Base-by-base conservation (phyloP, 2,329 filamentous ascomycete genomes). In the Pseudogymnoascus pannorum region DNA sequence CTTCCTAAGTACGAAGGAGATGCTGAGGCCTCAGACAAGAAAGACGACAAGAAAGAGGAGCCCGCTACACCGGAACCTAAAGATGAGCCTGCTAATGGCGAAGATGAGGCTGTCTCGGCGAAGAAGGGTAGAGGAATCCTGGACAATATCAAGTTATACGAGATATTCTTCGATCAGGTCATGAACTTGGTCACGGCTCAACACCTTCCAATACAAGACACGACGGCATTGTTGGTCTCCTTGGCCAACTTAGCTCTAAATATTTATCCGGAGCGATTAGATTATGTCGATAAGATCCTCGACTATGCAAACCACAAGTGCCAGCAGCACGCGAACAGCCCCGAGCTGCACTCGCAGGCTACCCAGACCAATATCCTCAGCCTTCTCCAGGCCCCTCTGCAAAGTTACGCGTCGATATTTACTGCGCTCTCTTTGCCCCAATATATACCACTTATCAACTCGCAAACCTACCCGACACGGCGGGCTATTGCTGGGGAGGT, bases 81-180 rank as follows among this genome's bases (percentile, higher is more conserved):
- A 29, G 29, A 61, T 2, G 64, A 67, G 61, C 65, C 67, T 12
- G 64, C 61, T 1, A 68, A 85, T 58, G 78, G 76, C 24, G 72
- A 77, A 4, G 74, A 75, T 14, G 75, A 75, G 3, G 70, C 69
- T 12, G 35, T 60, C 8, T 20, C 60, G 2, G 20, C 44, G 16
- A 68, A 66, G 61, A 70, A 67, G 63, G 68, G 40, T 57, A 74
- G 75, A 68, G 78, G 84, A 18, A 89, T 91, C 66, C 87, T 88
- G 0, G 82, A 87, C 59, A 87, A 91, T 69, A 86, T 96, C 62
- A 93, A 91, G 75, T 83, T 99, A 22, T 97, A 97, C 74, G 92
- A 97, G 75, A 91, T 97, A 63, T 99, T 97, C 80, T 96, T 97
- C 71, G 88, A 92, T 59, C 94, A 97, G 74, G 94, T 97, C 64